phyloP scores from a whole-genome alignment of 2,329 filamentous ascomycete species.

The Paracoccidioides brasiliensis region DNA sequence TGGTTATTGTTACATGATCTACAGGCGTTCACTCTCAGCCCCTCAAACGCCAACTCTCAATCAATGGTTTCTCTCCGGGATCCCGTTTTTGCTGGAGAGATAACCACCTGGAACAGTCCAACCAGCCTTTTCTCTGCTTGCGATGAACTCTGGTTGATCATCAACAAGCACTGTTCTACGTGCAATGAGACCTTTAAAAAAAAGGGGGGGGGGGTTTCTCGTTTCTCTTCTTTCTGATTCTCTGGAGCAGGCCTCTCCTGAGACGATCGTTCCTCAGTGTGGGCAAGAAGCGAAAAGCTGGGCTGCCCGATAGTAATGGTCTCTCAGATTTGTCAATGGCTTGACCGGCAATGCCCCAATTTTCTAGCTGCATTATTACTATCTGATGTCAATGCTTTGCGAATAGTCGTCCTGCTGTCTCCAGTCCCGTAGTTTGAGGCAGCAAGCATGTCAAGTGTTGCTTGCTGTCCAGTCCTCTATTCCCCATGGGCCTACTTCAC shows the following conservation, averaged over 20 bases:
- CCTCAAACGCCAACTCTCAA: neutral
- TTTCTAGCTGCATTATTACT: no score
- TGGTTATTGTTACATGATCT: conserved; percentile 1
- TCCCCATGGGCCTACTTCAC: no score
- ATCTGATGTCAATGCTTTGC: no score
- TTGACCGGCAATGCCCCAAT: no score
- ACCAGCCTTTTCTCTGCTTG: neutral
- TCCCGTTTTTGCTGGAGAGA: neutral
- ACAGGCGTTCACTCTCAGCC: neutral
- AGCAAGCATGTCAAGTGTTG: no score
- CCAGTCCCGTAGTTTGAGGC: no score
- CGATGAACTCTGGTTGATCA: neutral
- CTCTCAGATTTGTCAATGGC: neutral
- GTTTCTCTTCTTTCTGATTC: neutral
- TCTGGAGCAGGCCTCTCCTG: neutral
- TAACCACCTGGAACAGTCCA: neutral
- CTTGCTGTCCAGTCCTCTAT: no score
- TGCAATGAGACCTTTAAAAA: neutral
- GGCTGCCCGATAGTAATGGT: neutral
- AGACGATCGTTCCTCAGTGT: neutral
- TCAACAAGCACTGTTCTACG: neutral
- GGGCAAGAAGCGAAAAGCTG: neutral
- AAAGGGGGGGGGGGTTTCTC: no score
- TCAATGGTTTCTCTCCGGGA: neutral
- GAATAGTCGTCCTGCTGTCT: no score